Conservation (phyloP, 2,329 filamentous ascomycete genomes). For the Cladophialophora yegresii region DNA sequence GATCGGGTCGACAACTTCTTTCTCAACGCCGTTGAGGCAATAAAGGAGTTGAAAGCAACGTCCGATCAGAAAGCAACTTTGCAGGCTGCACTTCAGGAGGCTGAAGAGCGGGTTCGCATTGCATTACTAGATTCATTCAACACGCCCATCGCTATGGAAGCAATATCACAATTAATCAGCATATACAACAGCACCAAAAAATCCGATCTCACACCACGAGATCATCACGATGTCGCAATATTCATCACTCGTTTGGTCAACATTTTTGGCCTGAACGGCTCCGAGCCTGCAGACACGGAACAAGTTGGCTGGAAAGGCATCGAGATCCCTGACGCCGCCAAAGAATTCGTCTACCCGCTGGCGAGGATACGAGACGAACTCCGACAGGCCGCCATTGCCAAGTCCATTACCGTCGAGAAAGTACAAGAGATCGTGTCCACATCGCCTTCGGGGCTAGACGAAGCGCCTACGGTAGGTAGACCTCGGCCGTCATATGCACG, state of each 20-base stretch:
- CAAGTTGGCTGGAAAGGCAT: slow-evolving; percentile 66
- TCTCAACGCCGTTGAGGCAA: slow-evolving; percentile 37
- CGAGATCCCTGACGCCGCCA: slow-evolving; percentile 61
- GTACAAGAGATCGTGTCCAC: slow-evolving; percentile 45
- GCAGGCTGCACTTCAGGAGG: slow-evolving; percentile 52
- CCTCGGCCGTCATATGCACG: slow-evolving; percentile 34
- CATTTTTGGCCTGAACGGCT: slow-evolving; percentile 71
- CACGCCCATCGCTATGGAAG: slow-evolving; percentile 74
- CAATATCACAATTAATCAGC: slow-evolving; percentile 76
- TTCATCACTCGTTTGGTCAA: slow-evolving; percentile 84
- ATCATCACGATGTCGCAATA: slow-evolving; percentile 61
- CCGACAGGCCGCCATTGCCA: slow-evolving; percentile 57
- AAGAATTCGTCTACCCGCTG: slow-evolving; percentile 62
- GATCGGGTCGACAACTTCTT: slow-evolving; percentile 73
- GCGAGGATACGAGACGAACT: slow-evolving; percentile 60
- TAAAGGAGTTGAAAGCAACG: slow-evolving; percentile 57
- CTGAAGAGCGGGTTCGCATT: slow-evolving; percentile 60
- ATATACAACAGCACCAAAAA: slow-evolving; percentile 63
- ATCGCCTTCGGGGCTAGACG: slow-evolving; percentile 28
- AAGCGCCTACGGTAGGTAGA: slow-evolving; percentile 33
- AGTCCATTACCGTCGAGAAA: slow-evolving; percentile 44
- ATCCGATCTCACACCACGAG: slow-evolving; percentile 49
- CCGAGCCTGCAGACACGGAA: slow-evolving; percentile 40
- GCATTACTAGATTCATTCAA: slow-evolving; percentile 85
- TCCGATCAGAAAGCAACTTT: slow-evolving; percentile 38